A percentile compares a stretch with the other conserved stretches of the same genome.
Evolutionary conservation across 2,329 filamentous ascomycete genomes (phyloP).

Genomic region (Exophiala bonariae): DNA sequence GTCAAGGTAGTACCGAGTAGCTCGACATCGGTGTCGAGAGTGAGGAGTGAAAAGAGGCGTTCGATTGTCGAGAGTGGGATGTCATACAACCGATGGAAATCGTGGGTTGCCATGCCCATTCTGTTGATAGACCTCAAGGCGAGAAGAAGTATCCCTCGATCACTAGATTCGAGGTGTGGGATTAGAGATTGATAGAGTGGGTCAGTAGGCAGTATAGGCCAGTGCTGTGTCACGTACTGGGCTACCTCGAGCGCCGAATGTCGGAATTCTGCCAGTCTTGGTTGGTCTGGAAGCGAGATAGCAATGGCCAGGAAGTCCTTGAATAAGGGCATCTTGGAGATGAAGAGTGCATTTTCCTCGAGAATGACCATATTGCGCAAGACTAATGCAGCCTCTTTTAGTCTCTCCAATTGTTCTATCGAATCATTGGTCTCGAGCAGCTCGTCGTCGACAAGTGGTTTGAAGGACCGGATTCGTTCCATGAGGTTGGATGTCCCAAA

Average conservation of each 20-base stretch:
- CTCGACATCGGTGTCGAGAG: constrained; percentile 72
- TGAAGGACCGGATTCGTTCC: constrained; percentile 67
- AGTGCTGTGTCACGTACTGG: constrained; percentile 83
- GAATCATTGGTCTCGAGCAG: constrained; percentile 45
- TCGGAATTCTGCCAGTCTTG: constrained; percentile 77
- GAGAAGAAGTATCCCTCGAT: constrained; percentile 79
- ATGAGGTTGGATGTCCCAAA: constrained; percentile 71
- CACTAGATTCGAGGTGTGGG: constrained; percentile 50
- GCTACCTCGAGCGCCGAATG: constrained; percentile 90
- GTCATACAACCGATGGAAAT: constrained; percentile 72
- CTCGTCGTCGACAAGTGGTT: constrained; percentile 59
- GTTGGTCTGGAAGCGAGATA: constrained; percentile 71
- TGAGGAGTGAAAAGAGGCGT: constrained; percentile 40
- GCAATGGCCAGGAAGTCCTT: constrained; percentile 82
- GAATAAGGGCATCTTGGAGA: constrained; percentile 72
- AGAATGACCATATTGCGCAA: constrained; percentile 96
- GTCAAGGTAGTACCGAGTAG: constrained; percentile 85
- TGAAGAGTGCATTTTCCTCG: constrained; percentile 80
- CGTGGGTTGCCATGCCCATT: constrained; percentile 83
- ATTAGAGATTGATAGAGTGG: constrained; percentile 77
- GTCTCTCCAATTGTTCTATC: constrained; percentile 68
- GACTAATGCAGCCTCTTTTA: constrained; percentile 84
- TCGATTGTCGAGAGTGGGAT: constrained; percentile 67
- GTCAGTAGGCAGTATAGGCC: constrained; percentile 70
- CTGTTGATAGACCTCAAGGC: constrained; percentile 78